Evolutionary conservation across 2,329 filamentous ascomycete species (phyloP), one percentile per base, ranked within the genome.

Genomic region (Cylindrodendrum hubeiense): DNA sequence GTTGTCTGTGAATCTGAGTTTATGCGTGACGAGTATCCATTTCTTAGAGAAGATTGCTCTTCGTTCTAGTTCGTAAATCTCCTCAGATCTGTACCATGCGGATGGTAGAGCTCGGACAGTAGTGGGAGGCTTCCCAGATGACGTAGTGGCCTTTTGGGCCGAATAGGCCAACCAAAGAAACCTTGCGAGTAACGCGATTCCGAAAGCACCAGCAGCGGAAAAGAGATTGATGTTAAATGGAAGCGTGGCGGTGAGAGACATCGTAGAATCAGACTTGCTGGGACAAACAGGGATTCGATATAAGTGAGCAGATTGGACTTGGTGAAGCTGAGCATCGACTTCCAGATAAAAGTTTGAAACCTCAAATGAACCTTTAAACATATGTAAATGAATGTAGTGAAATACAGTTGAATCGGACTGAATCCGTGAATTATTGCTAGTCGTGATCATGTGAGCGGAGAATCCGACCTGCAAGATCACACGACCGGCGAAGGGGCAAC

Each of bases 11-110:
- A 88, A 78, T 53, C 85, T 81, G 49, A 80, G 79, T 66, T 82
- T 79, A 78, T 89, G 81, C 50, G 86, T 87, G n/a, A 84, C 81
- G 17, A 87, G 80, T n/a, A 86, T 80, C 86, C 86, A 88, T 69
- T 83, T 82, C 68, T 81, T 80, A 19, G 86, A 87, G 74, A 88
- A 88, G 66, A 88, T 85, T 21, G 85, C 83, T 10, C 86, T 80
- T 15, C 84, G 76, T 71, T 89, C 86, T 0, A 89, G 82, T 65
- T 87, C 80, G 66, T 85, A 87, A 76, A 88, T 83, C 54, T 82
- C 81, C 13, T 75, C 71, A 0, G 82, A 83, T 6, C 76, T 80
- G 68, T 85, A 88, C 85, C 85, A 88, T 5, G 82, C 82, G 1
- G 51, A 79, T 1, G 86, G 85, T 0, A 88, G 74, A 17, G 85